Conservation (phyloP, 2,329 filamentous ascomycete species). For the Rhynchosporium secalis region DNA sequence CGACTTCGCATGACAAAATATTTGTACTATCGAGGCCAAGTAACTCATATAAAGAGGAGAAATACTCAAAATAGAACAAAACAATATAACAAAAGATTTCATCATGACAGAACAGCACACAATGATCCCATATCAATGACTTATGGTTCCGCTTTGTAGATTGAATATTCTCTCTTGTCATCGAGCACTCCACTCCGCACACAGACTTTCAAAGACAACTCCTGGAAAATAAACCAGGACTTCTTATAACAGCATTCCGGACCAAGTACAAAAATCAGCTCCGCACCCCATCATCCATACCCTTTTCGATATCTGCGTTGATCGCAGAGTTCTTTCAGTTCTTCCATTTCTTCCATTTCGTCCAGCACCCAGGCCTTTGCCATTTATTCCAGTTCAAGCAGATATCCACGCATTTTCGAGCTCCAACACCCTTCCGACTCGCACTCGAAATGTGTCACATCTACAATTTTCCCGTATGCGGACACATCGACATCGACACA, state of each 20-base stretch:
- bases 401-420: neutral
- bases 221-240: neutral
- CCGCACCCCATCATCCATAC: neutral
- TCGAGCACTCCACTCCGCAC: neutral
- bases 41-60: neutral
- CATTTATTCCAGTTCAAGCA: neutral
- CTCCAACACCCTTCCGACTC: neutral
- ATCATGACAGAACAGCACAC: neutral
- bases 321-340: neutral
- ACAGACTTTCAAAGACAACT: neutral
- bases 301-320: neutral
- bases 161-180: neutral
- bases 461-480: neutral
- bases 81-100: neutral
- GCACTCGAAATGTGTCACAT: neutral
- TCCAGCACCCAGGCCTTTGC: too few species aligned
- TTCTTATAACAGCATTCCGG: neutral
- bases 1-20: neutral
- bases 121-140: neutral
- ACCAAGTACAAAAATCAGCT: neutral
- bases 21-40: neutral
- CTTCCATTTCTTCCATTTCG: neutral
- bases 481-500: neutral
- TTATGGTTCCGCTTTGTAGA: neutral
- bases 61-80: conserved; percentile 3